phyloP scores from a whole-genome alignment of 1,139 yeast genomes.

The Candida sp. region DNA sequence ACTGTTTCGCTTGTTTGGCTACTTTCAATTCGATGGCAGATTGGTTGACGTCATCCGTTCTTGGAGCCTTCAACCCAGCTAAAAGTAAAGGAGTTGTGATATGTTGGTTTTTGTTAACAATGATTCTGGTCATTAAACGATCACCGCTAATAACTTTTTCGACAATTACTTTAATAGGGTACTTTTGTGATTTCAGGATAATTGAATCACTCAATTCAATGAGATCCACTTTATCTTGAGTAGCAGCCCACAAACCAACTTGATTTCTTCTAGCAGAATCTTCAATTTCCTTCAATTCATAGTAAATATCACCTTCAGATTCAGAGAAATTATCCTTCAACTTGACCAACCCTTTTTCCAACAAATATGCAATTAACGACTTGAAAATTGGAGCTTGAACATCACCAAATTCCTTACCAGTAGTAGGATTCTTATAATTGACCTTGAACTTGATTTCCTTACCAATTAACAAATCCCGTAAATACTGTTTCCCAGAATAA shows the following conservation, averaged over 20 bases:
- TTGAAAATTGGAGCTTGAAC: constrained; percentile 60
- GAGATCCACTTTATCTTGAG: constrained; percentile 13
- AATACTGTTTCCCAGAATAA: constrained; percentile 57
- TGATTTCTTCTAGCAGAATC: constrained; percentile 44
- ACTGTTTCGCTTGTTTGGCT: constrained; percentile 66
- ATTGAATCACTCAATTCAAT: constrained; percentile 39
- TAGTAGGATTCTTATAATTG: constrained; percentile 44
- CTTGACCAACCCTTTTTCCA: constrained; percentile 60
- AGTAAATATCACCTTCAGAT: constrained; percentile 24
- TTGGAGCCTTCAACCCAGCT: constrained; percentile 74
- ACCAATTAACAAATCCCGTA: constrained; percentile 65
- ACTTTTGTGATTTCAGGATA: constrained; percentile 31
- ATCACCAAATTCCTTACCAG: constrained; percentile 73
- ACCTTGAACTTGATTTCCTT: constrained; percentile 63
- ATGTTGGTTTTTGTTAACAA: constrained; percentile 41
- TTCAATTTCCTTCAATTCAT: constrained; percentile 30
- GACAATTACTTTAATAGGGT: constrained; percentile 56
- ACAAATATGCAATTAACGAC: constrained; percentile 55
- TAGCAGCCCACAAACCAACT: constrained; percentile 54
- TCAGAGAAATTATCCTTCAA: constrained; percentile 54
- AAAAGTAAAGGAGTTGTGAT: constrained; percentile 56
- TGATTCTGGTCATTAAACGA: constrained; percentile 57
- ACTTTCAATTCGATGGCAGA: constrained; percentile 47
- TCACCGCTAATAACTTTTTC: constrained; percentile 82
- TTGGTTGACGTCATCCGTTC: constrained; percentile 52